Evolutionary conservation across 139 green algal species (phyloP).

Genomic region (Chlorella sp.): DNA sequence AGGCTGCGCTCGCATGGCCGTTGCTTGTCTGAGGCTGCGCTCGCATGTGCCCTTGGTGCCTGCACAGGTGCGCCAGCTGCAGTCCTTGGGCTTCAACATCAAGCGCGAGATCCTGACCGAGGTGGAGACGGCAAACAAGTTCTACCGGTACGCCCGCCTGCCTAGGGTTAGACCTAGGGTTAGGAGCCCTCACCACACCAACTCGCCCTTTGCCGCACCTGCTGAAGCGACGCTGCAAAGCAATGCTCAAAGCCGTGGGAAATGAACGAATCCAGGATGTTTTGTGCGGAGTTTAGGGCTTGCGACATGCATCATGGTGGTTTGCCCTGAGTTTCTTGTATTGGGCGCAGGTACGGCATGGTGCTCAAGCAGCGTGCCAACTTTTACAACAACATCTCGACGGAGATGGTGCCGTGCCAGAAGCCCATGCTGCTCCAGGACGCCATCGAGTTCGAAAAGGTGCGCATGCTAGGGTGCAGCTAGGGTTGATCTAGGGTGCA

Average conservation of each 20-base stretch:
- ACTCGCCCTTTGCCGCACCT: too few relatives aligned
- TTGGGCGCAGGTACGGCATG: conserved; percentile 57
- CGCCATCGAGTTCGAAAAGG: conserved; percentile 69
- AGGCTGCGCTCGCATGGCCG: neutral
- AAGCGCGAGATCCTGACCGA: conserved; percentile 44
- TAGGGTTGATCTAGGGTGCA: too few relatives aligned
- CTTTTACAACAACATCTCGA: conserved; percentile 83
- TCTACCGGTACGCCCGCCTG: conserved; percentile 54
- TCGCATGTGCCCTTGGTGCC: neutral
- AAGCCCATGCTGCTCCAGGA: conserved; percentile 80
- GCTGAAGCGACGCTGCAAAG: too few relatives aligned
- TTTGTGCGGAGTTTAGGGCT: too few relatives aligned
- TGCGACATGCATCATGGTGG: conserved; percentile 32
- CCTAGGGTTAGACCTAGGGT: too few relatives aligned
- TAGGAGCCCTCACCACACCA: too few relatives aligned
- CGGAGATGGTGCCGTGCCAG: conserved; percentile 74
- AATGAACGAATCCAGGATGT: too few relatives aligned
- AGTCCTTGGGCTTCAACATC: conserved; percentile 53
- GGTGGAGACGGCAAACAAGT: conserved; percentile 59
- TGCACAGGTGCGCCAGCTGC: conserved; percentile 57
- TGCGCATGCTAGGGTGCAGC: too few relatives aligned
- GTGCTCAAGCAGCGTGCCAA: conserved; percentile 76
- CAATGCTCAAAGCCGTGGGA: too few relatives aligned
- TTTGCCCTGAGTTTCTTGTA: too few relatives aligned
- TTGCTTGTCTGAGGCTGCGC: neutral